Percentiles rank a stretch among this genome's conserved stretches.
Evolutionary conservation across 192 early-diverging fungal genomes (phyloP).

Genomic region (Gaertneriomyces semiglobifer): DNA sequence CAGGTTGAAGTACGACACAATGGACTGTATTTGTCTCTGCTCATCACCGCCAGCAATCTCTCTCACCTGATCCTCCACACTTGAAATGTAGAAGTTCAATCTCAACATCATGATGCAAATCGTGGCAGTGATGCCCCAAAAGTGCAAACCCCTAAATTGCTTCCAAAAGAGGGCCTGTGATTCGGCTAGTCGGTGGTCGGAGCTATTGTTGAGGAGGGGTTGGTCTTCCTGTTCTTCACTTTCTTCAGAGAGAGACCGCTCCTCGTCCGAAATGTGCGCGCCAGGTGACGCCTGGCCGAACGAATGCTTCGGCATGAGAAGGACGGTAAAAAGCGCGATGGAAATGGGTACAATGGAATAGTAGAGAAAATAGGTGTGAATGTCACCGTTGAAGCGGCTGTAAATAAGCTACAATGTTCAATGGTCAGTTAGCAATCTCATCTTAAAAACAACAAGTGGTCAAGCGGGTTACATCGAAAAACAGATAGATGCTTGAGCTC

Average conservation of each 20-base stretch:
- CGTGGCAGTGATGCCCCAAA: slow-evolving; percentile 15
- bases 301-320: slow-evolving; percentile 21
- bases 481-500: slow-evolving; percentile 8
- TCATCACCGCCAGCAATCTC: background rate
- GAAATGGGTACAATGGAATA: slow-evolving; percentile 1
- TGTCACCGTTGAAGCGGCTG: background rate
- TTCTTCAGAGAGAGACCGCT: background rate
- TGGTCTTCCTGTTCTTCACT: background rate
- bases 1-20: slow-evolving; percentile 20
- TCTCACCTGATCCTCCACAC: slow-evolving; percentile 9
- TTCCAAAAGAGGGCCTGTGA: slow-evolving; percentile 7
- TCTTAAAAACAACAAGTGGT: background rate
- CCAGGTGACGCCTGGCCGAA: slow-evolving; percentile 9
- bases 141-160: slow-evolving; percentile 14
- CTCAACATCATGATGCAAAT: slow-evolving; percentile 21
- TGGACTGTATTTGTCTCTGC: background rate
- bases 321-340: slow-evolving; percentile 3
- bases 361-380: background rate
- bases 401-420: background rate
- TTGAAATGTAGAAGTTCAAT: slow-evolving; percentile 24
- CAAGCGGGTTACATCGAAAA: slow-evolving; percentile 1
- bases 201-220: too few species aligned
- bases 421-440: background rate
- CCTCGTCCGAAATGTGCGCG: background rate
- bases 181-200: too few species aligned